Evolutionary conservation across 2,329 filamentous ascomycete genomes (phyloP).

Genomic region (Ophiosphaerella korrae): DNA sequence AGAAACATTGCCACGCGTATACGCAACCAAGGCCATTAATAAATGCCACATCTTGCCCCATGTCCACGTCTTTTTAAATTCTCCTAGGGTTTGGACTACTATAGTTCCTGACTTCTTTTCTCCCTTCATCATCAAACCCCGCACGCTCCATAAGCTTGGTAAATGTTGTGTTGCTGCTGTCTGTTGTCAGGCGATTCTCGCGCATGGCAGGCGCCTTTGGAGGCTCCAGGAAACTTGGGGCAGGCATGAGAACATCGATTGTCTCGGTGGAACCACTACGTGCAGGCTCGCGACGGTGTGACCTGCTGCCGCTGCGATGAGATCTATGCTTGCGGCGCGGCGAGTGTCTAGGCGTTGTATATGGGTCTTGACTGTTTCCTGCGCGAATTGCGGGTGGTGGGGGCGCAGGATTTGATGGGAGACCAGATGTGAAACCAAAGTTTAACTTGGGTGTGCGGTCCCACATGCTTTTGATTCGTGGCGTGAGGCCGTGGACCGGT

Average conservation of each 20-base stretch:
- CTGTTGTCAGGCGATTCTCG: slow-evolving; percentile 39
- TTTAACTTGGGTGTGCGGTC: slow-evolving; percentile 41
- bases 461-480: slow-evolving; percentile 43
- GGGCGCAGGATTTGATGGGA: slow-evolving; percentile 22
- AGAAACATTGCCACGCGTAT: background rate
- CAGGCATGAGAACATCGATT: slow-evolving; percentile 51
- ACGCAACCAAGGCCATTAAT: background rate
- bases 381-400: slow-evolving; percentile 35
- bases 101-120: slow-evolving; percentile 35
- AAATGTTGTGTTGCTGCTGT: slow-evolving; percentile 46
- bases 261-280: slow-evolving; percentile 50
- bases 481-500: slow-evolving; percentile 31
- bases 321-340: slow-evolving; percentile 27
- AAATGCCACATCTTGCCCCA: background rate
- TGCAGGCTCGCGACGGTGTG: slow-evolving; percentile 13
- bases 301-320: slow-evolving; percentile 19
- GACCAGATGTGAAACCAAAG: slow-evolving; percentile 30
- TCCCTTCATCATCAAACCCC: slow-evolving; percentile 43
- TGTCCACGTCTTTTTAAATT: background rate
- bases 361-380: slow-evolving; percentile 36
- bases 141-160: slow-evolving; percentile 51
- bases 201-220: slow-evolving; percentile 39
- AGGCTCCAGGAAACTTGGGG: slow-evolving; percentile 41
- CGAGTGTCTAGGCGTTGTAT: slow-evolving; percentile 36
- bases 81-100: slow-evolving; percentile 14